Evolutionary conservation across 2,329 filamentous ascomycete species (phyloP).

Genomic region (Diaporthe eres): DNA sequence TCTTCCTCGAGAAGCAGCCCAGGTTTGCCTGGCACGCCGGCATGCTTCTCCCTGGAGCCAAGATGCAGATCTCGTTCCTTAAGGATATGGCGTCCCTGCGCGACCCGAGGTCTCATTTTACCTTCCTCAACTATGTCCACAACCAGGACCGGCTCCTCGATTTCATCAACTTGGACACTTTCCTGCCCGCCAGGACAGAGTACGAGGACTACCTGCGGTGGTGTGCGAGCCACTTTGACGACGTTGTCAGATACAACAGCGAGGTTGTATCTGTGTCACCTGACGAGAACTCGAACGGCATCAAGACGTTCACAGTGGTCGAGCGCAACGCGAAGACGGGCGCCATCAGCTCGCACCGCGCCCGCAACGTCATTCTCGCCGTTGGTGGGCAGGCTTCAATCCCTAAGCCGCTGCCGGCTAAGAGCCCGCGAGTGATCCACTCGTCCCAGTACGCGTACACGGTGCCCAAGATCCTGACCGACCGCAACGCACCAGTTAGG

Average conservation of each 20-base stretch:
- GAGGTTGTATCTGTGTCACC: conserved; percentile 82
- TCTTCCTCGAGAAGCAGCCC: conserved; percentile 89
- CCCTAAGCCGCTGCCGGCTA: conserved; percentile 77
- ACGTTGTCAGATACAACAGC: conserved; percentile 80
- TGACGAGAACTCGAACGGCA: conserved; percentile 61
- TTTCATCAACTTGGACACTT: conserved; percentile 92
- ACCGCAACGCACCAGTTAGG: conserved; percentile 71
- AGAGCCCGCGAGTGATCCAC: conserved; percentile 83
- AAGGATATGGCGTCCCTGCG: conserved; percentile 94
- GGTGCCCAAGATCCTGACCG: conserved; percentile 71
- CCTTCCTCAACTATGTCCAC: conserved; percentile 95
- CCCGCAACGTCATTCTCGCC: conserved; percentile 76
- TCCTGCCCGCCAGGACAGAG: conserved; percentile 86
- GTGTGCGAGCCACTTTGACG: conserved; percentile 86
- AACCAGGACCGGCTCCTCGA: conserved; percentile 84
- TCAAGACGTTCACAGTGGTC: conserved; percentile 77
- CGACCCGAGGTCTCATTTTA: conserved; percentile 91
- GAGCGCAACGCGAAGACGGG: conserved; percentile 75
- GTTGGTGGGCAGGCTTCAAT: conserved; percentile 76
- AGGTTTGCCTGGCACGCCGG: conserved; percentile 93
- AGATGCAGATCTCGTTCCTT: conserved; percentile 98
- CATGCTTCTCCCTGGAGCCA: conserved; percentile 92
- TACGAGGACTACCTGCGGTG: conserved; percentile 97
- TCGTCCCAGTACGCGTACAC: conserved; percentile 86
- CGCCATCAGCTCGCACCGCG: conserved; percentile 64